Evolutionary conservation across 1,139 yeast genomes (phyloP), one percentile per base, ranked within the genome.

Genomic region (Kurtzmaniella quercitrusa): DNA sequence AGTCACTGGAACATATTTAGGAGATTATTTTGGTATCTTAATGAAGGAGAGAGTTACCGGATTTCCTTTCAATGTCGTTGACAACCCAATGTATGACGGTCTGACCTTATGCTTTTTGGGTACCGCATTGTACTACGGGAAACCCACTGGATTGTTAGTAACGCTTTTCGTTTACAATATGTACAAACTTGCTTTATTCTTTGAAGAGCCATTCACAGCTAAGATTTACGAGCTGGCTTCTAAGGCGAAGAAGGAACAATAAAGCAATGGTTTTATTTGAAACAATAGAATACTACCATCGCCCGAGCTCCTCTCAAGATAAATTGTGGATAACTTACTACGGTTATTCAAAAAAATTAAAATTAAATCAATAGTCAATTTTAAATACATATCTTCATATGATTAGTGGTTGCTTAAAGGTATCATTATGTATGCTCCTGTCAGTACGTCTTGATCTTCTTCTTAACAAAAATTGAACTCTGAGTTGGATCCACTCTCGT

Each of bases 61-160:
- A 1, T 93, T 93, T 74, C 98, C 98, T 18, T 93, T 93, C 74
- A 91, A 84, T 55, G 78, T 89, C 47, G 78, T 84, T 52, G 84
- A 88, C 57, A 93, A 93, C 63, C 98, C 98, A 48, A 93, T 93
- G 98, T 93, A 93, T 66, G 85, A 86, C 58, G 98, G 98, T 18
- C 86, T 95, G 6, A 78, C 93, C 21, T 69, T 93, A 53, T 82
- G 95, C 44, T 93, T 93, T 71, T 69, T 93, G 59, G 98, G 96
- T 36, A 84, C 95, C 38, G 94, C 95, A 2, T 71, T 93, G 52
- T 86, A 85, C 80, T 83, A 78, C 61, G 97, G 84, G 18, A 91
- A 89, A 62, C 95, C 97, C 33, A 84, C 95, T 1, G 98, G 98
- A 8, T 57, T 93, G 42, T 66, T 80, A 40, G 80, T 89, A 30